A percentile compares a stretch with the other conserved stretches of the same genome.
phyloP scores from a whole-genome alignment of 176 grass and related monocot genomes.

The Canna indica region DNA sequence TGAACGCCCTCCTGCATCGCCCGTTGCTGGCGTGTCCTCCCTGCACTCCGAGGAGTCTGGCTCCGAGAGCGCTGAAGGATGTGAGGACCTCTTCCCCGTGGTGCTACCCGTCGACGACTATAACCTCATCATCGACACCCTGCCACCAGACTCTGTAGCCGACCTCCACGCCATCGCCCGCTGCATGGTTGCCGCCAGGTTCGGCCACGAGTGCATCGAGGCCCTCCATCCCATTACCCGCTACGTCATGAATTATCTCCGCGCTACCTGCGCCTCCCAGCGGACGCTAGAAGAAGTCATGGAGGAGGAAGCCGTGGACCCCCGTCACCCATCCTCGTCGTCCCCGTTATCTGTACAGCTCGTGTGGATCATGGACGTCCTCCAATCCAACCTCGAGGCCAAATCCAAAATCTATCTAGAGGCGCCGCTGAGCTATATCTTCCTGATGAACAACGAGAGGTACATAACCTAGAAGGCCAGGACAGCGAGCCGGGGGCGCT shows the following conservation, averaged over 20 bases:
- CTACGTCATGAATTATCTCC: constrained; percentile 54
- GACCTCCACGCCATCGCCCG: constrained; percentile 36
- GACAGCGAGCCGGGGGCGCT: constrained; percentile 70
- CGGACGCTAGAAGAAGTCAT: constrained; percentile 42
- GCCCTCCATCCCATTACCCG: constrained; percentile 37
- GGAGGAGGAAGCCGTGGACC: constrained; percentile 17
- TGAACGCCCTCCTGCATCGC: neutral
- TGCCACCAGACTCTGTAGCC: constrained; percentile 23
- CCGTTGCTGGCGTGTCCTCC: neutral
- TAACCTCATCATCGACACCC: constrained; percentile 31
- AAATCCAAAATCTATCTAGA: constrained; percentile 84
- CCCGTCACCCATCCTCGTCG: constrained; percentile 31
- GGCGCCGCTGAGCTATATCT: constrained; percentile 61
- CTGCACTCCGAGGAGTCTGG: constrained; percentile 6
- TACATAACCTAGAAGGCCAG: constrained; percentile 86
- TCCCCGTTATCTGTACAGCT: constrained; percentile 75
- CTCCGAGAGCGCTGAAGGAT: constrained; percentile 1
- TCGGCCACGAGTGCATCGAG: constrained; percentile 27
- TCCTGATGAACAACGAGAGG: constrained; percentile 85
- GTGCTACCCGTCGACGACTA: constrained; percentile 26
- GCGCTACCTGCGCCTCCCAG: constrained; percentile 28
- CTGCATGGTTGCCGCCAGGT: constrained; percentile 39
- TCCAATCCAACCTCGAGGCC: constrained; percentile 69
- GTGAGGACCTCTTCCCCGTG: constrained; percentile 21
- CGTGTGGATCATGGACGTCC: constrained; percentile 97